These are phyloP conservation scores for Eruca vesicaria DNA, from an alignment of 441 rosid species.

Conservation along the genomic window DNA sequence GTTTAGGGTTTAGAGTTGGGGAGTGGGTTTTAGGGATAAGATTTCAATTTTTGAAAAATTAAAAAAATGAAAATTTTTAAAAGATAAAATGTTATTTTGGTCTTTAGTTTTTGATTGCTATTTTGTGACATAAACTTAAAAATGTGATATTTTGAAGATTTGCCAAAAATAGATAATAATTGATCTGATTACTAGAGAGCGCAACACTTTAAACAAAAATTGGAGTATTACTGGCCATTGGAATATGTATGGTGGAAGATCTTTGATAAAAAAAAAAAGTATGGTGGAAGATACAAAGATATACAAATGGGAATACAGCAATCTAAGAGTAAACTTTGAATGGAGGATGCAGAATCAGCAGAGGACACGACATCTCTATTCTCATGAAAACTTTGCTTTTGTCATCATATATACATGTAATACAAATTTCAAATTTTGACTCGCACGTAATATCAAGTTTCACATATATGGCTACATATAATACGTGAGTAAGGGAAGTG, in stretches of 20 bases:
- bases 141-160: no score
- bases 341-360: slow-evolving; percentile 2
- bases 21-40: no score
- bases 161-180: neutral
- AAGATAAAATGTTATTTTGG: no score
- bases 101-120: no score
- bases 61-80: no score
- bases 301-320: neutral
- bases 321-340: slow-evolving; percentile 28
- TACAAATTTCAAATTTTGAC: slow-evolving; percentile 23
- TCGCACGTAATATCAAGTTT: slow-evolving; percentile 28
- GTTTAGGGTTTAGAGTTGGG: no score
- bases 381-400: slow-evolving; percentile 31
- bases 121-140: no score
- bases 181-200: neutral
- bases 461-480: slow-evolving; percentile 30
- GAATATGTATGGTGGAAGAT: slow-evolving; percentile 4
- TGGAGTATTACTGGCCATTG: neutral
- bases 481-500: slow-evolving; percentile 29
- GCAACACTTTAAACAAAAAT: neutral
- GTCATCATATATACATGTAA: slow-evolving; percentile 32
- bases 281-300: neutral
- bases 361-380: slow-evolving; percentile 35
- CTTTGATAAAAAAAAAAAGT: no score
- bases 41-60: no score